These are phyloP conservation scores for Petunia hybrid DNA, from an alignment of 305 asterid species.

Conservation along the genomic window DNA sequence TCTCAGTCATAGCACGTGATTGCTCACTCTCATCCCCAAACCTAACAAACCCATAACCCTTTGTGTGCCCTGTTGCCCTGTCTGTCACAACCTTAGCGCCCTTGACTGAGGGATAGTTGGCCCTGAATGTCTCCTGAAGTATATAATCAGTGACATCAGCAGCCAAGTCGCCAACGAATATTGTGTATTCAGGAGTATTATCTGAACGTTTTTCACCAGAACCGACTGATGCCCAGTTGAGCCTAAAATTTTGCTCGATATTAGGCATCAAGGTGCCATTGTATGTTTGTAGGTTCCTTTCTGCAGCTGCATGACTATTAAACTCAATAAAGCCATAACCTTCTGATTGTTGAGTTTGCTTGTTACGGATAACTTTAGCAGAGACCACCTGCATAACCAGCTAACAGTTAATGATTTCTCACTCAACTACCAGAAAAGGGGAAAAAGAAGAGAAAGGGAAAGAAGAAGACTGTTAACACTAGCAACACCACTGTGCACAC, in stretches of 20 bases:
- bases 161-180: constrained; percentile 59
- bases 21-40: constrained; percentile 55
- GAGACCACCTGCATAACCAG: constrained; percentile 41
- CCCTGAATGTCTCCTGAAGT: constrained; percentile 57
- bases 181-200: constrained; percentile 49
- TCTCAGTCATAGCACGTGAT: constrained; percentile 53
- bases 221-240: constrained; percentile 61
- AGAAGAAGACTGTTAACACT: constrained; percentile 6
- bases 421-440: neutral
- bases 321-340: constrained; percentile 59
- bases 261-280: constrained; percentile 54
- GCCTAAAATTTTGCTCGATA: constrained; percentile 47
- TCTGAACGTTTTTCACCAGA: constrained; percentile 53
- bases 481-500: neutral
- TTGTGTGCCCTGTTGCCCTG: constrained; percentile 53
- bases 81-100: constrained; percentile 59
- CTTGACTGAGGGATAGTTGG: constrained; percentile 48
- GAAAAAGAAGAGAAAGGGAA: neutral
- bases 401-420: neutral
- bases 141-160: constrained; percentile 53
- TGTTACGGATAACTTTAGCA: constrained; percentile 54
- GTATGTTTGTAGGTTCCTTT: constrained; percentile 43
- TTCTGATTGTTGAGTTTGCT: constrained; percentile 53
- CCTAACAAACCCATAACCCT: constrained; percentile 55
- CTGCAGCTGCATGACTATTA: constrained; percentile 53